Evolutionary conservation across 192 early-diverging fungal genomes (phyloP).

Genomic region (Fimicolochytrium jonesii): DNA sequence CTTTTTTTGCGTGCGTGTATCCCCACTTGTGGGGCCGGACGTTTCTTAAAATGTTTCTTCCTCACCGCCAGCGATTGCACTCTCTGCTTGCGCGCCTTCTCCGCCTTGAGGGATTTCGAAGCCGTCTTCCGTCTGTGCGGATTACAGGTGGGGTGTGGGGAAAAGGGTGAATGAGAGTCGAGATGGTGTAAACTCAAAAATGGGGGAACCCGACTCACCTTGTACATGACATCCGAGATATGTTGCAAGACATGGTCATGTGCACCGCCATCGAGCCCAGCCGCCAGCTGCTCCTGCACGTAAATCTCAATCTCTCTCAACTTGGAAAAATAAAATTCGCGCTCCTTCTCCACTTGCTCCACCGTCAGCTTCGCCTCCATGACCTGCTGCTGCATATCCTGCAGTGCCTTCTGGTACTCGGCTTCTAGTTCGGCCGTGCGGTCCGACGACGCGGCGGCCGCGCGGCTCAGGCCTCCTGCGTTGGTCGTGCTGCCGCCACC

Average conservation of each 20-base stretch:
- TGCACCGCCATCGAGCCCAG: constrained; percentile 39
- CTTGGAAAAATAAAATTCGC: constrained; percentile 97
- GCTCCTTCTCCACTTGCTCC: constrained; percentile 91
- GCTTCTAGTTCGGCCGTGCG: constrained; percentile 30
- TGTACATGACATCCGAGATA: constrained; percentile 89
- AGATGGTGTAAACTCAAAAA: neutral
- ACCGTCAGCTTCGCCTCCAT: constrained; percentile 80
- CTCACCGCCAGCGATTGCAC: too few species aligned
- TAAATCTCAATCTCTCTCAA: constrained; percentile 91
- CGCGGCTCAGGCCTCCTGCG: too few species aligned
- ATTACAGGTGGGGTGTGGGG: constrained; percentile 4
- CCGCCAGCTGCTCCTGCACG: constrained; percentile 70
- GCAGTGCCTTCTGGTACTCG: constrained; percentile 61
- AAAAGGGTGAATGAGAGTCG: neutral
- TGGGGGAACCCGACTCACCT: constrained; percentile 57
- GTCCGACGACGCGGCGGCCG: constrained; percentile 2
- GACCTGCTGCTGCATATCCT: constrained; percentile 72
- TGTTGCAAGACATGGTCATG: constrained; percentile 54
- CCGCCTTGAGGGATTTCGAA: constrained; percentile 68
- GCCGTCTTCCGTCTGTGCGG: constrained; percentile 61
- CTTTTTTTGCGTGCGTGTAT: too few species aligned
- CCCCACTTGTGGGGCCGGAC: neutral
- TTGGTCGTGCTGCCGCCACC: too few species aligned
- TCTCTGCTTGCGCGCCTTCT: too few species aligned
- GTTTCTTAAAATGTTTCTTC: constrained; percentile 22